Conservation (phyloP, 116 monocot genomes). For the Iris pallida region DNA sequence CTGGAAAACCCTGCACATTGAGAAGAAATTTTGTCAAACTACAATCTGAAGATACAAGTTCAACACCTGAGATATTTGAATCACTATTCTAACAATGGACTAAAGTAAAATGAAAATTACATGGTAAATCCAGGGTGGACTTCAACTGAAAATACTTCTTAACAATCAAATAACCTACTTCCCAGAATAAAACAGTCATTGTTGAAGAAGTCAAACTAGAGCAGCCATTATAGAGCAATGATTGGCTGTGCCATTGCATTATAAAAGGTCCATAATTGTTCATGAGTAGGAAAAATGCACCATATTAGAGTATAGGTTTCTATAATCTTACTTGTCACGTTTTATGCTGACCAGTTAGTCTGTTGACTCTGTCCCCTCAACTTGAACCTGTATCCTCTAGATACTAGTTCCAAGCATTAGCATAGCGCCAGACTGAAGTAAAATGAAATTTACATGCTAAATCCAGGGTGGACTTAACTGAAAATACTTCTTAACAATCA, state of each 20-base stretch:
- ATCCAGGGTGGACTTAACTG: too few species aligned
- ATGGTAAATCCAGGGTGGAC: neutral
- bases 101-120: neutral
- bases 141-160: neutral
- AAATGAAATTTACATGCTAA: neutral
- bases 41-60: neutral
- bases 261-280: neutral
- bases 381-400: too few species aligned
- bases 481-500: neutral
- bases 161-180: neutral
- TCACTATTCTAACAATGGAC: neutral
- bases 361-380: too few species aligned
- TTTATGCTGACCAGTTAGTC: too few species aligned
- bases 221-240: neutral
- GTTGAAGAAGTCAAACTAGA: neutral
- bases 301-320: too few species aligned
- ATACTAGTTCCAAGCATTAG: neutral
- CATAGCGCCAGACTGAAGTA: neutral
- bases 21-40: neutral
- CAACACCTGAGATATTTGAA: neutral
- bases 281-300: too few species aligned
- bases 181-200: neutral
- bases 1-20: conserved; percentile 10
- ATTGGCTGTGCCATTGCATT: neutral
- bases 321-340: neutral